phyloP scores from a whole-genome alignment of 2,329 filamentous ascomycete species.

The Stachybotrys chartarum region DNA sequence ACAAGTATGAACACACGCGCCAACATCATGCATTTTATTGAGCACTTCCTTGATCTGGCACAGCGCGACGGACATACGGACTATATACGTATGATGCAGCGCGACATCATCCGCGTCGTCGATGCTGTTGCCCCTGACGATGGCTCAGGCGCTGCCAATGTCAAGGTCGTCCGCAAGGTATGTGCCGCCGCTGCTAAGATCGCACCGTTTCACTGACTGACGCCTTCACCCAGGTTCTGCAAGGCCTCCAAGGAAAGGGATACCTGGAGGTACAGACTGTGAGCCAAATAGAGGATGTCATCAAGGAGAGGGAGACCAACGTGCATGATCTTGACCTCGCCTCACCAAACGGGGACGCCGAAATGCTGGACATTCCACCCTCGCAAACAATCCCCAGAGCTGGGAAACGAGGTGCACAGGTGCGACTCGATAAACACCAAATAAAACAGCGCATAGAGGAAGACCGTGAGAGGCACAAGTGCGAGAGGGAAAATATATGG shows the following conservation, averaged over 20 bases:
- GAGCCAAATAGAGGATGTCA: conserved; percentile 70
- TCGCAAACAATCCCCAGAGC: conserved; percentile 32
- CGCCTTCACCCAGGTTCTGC: conserved; percentile 47
- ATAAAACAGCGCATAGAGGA: conserved; percentile 96
- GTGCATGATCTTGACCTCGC: conserved; percentile 46
- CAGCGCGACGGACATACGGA: conserved; percentile 67
- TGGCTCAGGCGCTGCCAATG: conserved; percentile 83
- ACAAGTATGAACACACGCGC: conserved; percentile 95
- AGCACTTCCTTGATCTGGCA: conserved; percentile 85
- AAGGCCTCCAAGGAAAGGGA: conserved; percentile 60
- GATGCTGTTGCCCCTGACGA: conserved; percentile 86
- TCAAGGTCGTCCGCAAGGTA: conserved; percentile 84
- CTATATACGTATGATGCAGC: conserved; percentile 90
- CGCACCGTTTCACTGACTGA: not conserved
- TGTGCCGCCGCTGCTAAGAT: conserved; percentile 12
- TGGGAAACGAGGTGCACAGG: conserved; percentile 21
- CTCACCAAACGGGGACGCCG: conserved; percentile 39
- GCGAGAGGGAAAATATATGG: conserved; percentile 89
- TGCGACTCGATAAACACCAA: conserved; percentile 69
- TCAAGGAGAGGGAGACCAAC: conserved; percentile 69
- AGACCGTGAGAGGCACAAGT: conserved; percentile 90
- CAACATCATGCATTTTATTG: conserved; percentile 99
- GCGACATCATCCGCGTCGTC: conserved; percentile 85
- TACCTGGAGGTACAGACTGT: conserved; percentile 72
- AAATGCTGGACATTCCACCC: conserved; percentile 32